Conservation (phyloP, 208 protist genomes). For the Naegleria fowleri region DNA sequence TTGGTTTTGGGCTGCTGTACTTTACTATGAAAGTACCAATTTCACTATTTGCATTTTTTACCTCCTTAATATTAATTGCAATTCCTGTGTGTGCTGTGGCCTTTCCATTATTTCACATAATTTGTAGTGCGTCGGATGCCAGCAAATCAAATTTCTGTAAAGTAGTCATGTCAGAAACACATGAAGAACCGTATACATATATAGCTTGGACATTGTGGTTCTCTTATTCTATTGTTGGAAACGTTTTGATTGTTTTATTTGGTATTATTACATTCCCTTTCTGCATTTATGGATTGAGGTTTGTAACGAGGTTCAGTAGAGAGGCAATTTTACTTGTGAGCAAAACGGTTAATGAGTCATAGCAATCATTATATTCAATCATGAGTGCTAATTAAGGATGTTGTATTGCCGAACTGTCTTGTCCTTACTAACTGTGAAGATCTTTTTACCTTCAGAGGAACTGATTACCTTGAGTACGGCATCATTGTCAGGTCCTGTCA, state of each 20-base stretch:
- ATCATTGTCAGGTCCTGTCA: background rate
- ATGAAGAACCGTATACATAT: background rate
- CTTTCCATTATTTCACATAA: background rate
- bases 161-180: background rate
- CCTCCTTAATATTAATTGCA: background rate
- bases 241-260: background rate
- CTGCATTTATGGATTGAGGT: background rate
- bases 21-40: background rate
- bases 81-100: background rate
- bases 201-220: background rate
- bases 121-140: background rate
- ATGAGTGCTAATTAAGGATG: background rate
- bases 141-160: background rate
- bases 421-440: background rate
- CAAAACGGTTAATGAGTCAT: background rate
- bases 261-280: background rate
- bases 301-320: background rate
- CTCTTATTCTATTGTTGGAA: background rate
- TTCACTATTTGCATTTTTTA: background rate
- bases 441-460: background rate
- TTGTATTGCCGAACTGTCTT: background rate
- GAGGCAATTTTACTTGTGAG: background rate
- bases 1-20: background rate
- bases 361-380: background rate
- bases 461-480: background rate